Percentiles rank a stretch among this genome's conserved stretches.
These are phyloP conservation scores for Babesia gibsoni DNA, from an alignment of 169 alveolate species.

Conservation along the genomic window DNA sequence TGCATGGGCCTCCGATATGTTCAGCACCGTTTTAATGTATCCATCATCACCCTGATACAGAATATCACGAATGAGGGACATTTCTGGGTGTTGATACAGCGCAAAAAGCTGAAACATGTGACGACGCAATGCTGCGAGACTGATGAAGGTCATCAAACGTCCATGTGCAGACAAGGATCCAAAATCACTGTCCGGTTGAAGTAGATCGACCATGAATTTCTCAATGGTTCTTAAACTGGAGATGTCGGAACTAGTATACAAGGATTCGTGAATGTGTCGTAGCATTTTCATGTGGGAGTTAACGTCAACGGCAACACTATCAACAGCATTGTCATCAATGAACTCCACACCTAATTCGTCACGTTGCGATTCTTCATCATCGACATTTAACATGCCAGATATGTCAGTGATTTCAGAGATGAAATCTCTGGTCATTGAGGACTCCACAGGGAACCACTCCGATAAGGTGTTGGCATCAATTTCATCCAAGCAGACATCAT, in stretches of 20 bases:
- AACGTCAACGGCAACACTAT: background rate
- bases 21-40: conserved; percentile 10
- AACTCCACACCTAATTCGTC: conserved; percentile 8
- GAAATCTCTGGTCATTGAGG: background rate
- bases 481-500: too few species aligned
- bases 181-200: conserved; percentile 32
- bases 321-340: background rate
- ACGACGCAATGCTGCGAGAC: conserved; percentile 43
- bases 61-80: conserved; percentile 37
- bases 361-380: background rate
- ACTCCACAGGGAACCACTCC: conserved; percentile 30
- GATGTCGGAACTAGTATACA: conserved; percentile 47
- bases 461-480: too few species aligned
- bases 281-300: conserved; percentile 17
- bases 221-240: conserved; percentile 51
- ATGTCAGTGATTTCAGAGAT: background rate
- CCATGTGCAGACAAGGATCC: conserved; percentile 55
- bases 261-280: conserved; percentile 43
- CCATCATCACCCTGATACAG: conserved; percentile 37
- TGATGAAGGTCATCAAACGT: conserved; percentile 45
- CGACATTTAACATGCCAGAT: background rate
- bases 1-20: conserved; percentile 20
- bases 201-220: conserved; percentile 40
- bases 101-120: conserved; percentile 40
- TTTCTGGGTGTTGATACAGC: conserved; percentile 56